These are phyloP conservation scores for Tolypocladium cylindrosporum DNA, from an alignment of 2,329 filamentous ascomycete species.

Conservation along the genomic window DNA sequence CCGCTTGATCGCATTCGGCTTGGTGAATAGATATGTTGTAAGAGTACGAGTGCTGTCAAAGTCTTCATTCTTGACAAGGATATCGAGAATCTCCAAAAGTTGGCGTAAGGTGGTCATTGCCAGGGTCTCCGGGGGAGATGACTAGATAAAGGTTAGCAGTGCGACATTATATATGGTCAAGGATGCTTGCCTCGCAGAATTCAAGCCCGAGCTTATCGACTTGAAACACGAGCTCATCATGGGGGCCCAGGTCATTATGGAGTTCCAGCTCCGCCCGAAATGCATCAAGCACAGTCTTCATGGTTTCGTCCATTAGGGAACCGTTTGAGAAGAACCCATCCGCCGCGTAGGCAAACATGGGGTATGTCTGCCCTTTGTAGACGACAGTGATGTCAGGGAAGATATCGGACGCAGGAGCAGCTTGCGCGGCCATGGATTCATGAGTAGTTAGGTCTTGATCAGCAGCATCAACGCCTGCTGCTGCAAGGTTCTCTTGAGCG, in stretches of 20 bases:
- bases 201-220: constrained; percentile 42
- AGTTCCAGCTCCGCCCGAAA: constrained; percentile 32
- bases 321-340: constrained; percentile 35
- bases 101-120: constrained; percentile 27
- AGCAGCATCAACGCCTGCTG: background rate
- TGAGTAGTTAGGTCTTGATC: background rate
- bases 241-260: constrained; percentile 28
- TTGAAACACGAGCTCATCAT: constrained; percentile 41
- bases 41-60: constrained; percentile 25
- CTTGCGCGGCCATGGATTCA: background rate
- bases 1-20: constrained; percentile 27
- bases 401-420: constrained; percentile 6
- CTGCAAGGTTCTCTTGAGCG: background rate
- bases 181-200: constrained; percentile 35
- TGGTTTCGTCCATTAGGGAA: constrained; percentile 29
- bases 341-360: constrained; percentile 24
- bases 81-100: constrained; percentile 31
- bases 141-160: constrained; percentile 21
- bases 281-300: constrained; percentile 32
- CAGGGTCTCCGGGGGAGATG: constrained; percentile 22
- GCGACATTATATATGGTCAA: background rate
- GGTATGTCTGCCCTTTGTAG: constrained; percentile 33
- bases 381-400: constrained; percentile 29
- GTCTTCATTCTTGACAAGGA: constrained; percentile 33
- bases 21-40: constrained; percentile 32